These are phyloP conservation scores for Trichoderma reesei DNA, from an alignment of 495 filamentous ascomycete species.

Conservation along the genomic window DNA sequence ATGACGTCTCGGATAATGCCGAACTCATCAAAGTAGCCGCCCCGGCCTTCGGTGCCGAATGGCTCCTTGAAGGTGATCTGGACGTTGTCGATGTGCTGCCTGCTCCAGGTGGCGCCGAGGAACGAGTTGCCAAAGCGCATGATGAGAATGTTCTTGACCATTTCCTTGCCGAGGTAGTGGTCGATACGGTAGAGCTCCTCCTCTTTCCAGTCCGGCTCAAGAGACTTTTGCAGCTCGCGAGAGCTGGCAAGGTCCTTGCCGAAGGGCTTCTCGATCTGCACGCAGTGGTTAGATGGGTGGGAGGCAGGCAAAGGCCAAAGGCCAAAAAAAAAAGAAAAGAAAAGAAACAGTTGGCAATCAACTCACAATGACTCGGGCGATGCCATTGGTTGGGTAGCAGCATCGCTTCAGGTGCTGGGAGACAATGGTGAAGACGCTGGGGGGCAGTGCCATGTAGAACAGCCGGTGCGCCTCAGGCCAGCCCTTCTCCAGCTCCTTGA, in stretches of 20 bases:
- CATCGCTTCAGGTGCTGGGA: slow-evolving; percentile 94
- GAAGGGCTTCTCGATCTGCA: slow-evolving; percentile 96
- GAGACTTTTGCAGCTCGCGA: slow-evolving; percentile 84
- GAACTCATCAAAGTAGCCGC: slow-evolving; percentile 99
- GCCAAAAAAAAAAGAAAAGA: too few relatives aligned
- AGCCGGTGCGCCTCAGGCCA: slow-evolving; percentile 79
- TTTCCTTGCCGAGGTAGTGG: slow-evolving; percentile 99
- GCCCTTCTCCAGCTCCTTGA: slow-evolving; percentile 77
- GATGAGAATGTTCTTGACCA: slow-evolving; percentile 99
- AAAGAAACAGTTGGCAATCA: not conserved
- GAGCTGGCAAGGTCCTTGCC: slow-evolving; percentile 94
- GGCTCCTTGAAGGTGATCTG: slow-evolving; percentile 99
- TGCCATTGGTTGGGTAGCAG: slow-evolving; percentile 83
- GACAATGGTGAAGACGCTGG: slow-evolving; percentile 95
- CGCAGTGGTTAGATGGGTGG: slow-evolving; percentile 3
- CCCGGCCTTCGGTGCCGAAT: slow-evolving; percentile 97
- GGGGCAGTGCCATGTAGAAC: slow-evolving; percentile 99
- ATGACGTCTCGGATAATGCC: slow-evolving; percentile 99
- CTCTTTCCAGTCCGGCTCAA: slow-evolving; percentile 97
- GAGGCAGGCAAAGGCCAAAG: not conserved
- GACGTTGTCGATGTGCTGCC: slow-evolving; percentile 98
- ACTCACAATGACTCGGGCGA: slow-evolving; percentile 87
- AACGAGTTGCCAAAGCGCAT: slow-evolving; percentile 98
- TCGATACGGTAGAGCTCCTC: slow-evolving; percentile 99
- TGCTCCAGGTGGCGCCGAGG: slow-evolving; percentile 98